Conservation (phyloP, 352 stramenopile genomes). For the Thalassiosira oceanica region DNA sequence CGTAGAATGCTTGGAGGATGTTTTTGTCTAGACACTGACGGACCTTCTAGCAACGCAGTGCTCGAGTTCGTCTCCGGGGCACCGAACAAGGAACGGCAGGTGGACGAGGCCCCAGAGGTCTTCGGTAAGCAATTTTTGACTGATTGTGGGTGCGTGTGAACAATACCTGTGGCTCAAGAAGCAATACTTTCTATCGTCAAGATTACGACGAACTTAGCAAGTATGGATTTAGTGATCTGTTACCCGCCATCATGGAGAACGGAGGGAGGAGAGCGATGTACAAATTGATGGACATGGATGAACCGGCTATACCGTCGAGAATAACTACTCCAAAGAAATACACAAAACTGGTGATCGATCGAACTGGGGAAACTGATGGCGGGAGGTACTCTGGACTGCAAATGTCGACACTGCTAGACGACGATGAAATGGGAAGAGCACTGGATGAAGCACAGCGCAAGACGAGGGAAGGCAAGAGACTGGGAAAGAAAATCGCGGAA, state of each 20-base stretch:
- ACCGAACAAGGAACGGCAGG: conserved; percentile 60
- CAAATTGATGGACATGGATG: conserved; percentile 59
- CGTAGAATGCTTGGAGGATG: no score
- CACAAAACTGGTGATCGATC: conserved; percentile 71
- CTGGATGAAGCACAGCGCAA: conserved; percentile 56
- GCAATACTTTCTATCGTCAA: no score
- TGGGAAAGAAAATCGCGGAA: conserved; percentile 57
- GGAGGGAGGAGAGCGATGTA: conserved; percentile 71
- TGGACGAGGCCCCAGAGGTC: conserved; percentile 58
- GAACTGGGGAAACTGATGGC: conserved; percentile 61
- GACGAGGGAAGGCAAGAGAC: conserved; percentile 45
- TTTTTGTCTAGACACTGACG: no score
- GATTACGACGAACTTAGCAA: conserved; percentile 74
- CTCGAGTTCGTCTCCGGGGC: conserved; percentile 71
- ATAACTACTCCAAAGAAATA: conserved; percentile 36
- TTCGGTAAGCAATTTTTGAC: no score
- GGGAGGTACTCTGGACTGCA: conserved; percentile 72
- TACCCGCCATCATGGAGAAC: conserved; percentile 69
- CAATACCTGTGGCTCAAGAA: no score
- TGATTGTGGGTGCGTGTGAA: no score
- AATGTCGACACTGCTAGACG: conserved; percentile 64
- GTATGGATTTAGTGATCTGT: conserved; percentile 64
- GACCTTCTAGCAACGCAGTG: conserved; percentile 67
- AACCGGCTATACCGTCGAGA: conserved; percentile 28
- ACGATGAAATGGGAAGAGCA: conserved; percentile 63